phyloP scores from a whole-genome alignment of 805 yeast species.

The Jamesozyma rosinii region DNA sequence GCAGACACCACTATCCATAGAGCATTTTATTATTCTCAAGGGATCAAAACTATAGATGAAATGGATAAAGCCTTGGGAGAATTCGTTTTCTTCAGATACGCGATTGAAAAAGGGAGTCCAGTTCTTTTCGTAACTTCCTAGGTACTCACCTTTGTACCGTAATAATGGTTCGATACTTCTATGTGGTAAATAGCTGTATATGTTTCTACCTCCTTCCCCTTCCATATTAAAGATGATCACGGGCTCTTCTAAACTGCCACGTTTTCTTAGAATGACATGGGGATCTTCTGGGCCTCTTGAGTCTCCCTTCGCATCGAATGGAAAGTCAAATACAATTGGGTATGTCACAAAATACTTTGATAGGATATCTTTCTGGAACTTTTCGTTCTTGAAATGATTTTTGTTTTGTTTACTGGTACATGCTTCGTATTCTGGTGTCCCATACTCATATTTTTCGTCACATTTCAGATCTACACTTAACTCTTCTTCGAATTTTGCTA shows the following conservation, averaged over 20 bases:
- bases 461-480: conserved; percentile 10
- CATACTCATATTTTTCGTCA: conserved; percentile 18
- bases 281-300: conserved; percentile 9
- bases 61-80: conserved; percentile 15
- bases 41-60: conserved; percentile 16
- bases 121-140: conserved; percentile 5
- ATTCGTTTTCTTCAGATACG: not conserved
- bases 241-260: conserved; percentile 5
- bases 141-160: not conserved
- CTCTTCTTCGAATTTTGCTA: conserved; percentile 18
- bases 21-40: conserved; percentile 16
- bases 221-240: conserved; percentile 7
- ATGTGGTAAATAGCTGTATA: conserved; percentile 6
- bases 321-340: conserved; percentile 5
- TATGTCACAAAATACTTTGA: conserved; percentile 4
- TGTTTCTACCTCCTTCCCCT: not conserved
- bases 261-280: conserved; percentile 3
- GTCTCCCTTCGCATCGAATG: not conserved
- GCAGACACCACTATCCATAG: conserved; percentile 15
- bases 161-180: conserved; percentile 2
- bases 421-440: conserved; percentile 8
- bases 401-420: conserved; percentile 15
- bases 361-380: conserved; percentile 5
- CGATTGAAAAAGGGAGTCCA: conserved; percentile 12
- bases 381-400: conserved; percentile 11